Base-by-base conservation (phyloP, 108 stramenopile genomes). In the Fistulifera solaris region DNA sequence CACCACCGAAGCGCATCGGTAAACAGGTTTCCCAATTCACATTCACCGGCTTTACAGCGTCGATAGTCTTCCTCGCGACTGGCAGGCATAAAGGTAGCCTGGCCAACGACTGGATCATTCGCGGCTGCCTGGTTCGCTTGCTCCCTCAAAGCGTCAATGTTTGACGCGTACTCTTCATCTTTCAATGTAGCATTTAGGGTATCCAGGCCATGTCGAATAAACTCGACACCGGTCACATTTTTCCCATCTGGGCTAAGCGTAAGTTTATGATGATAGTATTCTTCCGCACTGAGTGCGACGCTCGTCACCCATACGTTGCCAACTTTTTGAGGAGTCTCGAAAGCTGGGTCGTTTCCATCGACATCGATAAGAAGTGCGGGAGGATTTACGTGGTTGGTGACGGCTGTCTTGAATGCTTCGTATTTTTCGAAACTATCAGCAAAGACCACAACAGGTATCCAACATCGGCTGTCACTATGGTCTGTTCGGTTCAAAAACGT, bases 1-100 rank as follows among this genome's bases (percentile, higher is more conserved):
- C 59, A 65, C 77, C 77, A 79, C 15, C 77, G 52, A 12, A 69
- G 27, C 0, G 77, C 73, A 59, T 79, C 77, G 19, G 73, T 61
- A 54, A 68, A 69, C 16, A 79, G 43, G 40, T 69, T 79, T 0
- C 77, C 77, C 8, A 71, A 57, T 11, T 61, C 48, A 22, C 77
- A 79, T 48, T 75, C 70, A 11, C 77, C 77, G 12, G 61, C 57
- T 25, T 58, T 57, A 40, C 77, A 79, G 10, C 46, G 43, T 18
- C 73, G 56, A 48, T 40, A 68, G n/a, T 58, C 39, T 10, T 28
- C 68, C 21, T 38, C 23, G 7, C 73, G 48, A 13, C 62, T 44
- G 18, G 69, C 51, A 5, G 73, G 73, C 70, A 79, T 69, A n/a
- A 48, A 56, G 12, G 25, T 45, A 3, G 58, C 52, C 17, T 56